phyloP scores from a whole-genome alignment of 2,329 filamentous ascomycete species.

The Aspergillus latus region DNA sequence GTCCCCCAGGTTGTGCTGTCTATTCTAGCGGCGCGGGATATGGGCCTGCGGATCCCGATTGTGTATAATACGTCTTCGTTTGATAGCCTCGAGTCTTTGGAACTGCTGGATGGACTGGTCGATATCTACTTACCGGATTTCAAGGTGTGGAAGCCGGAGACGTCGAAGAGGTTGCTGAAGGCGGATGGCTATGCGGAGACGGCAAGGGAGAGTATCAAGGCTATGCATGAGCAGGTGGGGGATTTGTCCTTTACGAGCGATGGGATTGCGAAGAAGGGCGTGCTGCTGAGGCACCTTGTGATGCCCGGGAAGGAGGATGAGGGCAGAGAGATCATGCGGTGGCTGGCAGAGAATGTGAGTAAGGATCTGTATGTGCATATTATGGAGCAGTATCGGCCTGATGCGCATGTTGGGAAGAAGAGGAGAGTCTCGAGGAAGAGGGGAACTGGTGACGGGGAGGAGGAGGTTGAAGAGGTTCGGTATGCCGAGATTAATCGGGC shows the following conservation, averaged over 20 bases:
- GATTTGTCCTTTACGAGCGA: conserved; percentile 80
- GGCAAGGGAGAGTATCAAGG: conserved; percentile 73
- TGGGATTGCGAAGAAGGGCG: conserved; percentile 74
- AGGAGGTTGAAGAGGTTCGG: conserved; percentile 52
- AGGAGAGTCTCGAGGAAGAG: conserved; percentile 37
- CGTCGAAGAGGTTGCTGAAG: conserved; percentile 72
- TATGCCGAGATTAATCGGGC: conserved; percentile 79
- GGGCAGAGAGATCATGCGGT: conserved; percentile 60
- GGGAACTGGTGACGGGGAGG: not conserved
- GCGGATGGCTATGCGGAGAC: conserved; percentile 71
- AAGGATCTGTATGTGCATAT: conserved; percentile 77
- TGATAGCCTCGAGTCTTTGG: conserved; percentile 70
- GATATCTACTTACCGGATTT: conserved; percentile 90
- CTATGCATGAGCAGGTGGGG: conserved; percentile 79
- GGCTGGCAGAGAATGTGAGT: conserved; percentile 71
- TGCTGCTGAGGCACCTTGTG: conserved; percentile 75
- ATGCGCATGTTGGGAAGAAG: conserved; percentile 76
- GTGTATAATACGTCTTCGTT: conserved; percentile 85
- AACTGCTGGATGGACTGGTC: conserved; percentile 73
- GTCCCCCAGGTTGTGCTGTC: conserved; percentile 78
- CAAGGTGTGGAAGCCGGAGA: conserved; percentile 71
- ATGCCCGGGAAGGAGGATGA: conserved; percentile 81
- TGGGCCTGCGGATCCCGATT: conserved; percentile 70
- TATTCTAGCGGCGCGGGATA: conserved; percentile 69
- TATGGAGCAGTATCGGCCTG: conserved; percentile 84